These are phyloP conservation scores for Sequoia sempervirens DNA, from an alignment of 75 land plant genomes.

Conservation along the genomic window DNA sequence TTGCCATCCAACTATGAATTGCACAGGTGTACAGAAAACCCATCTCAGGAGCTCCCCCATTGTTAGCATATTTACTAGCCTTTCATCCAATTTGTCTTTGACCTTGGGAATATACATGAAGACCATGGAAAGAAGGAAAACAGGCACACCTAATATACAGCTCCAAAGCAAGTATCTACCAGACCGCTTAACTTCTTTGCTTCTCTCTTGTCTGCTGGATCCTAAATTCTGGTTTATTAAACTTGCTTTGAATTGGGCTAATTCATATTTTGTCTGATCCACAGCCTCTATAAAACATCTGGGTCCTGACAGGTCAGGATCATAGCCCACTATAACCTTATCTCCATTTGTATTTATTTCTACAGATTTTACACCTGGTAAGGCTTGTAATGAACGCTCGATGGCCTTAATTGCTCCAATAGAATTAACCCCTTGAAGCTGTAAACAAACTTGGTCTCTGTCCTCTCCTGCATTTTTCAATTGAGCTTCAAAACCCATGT, in stretches of 20 bases:
- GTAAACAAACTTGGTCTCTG: constrained; percentile 12
- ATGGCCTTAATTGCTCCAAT: constrained; percentile 15
- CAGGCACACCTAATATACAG: constrained; percentile 18
- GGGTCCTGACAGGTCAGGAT: constrained; percentile 33
- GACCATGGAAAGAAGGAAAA: constrained; percentile 33
- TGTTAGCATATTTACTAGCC: constrained; percentile 21
- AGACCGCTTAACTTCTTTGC: constrained; percentile 19
- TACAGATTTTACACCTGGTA: constrained; percentile 22
- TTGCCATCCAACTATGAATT: constrained; percentile 36
- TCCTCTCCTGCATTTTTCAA: constrained; percentile 16
- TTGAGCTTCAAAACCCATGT: constrained; percentile 26
- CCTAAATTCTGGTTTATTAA: constrained; percentile 19
- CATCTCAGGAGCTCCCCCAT: constrained; percentile 24
- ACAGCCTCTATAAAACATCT: constrained; percentile 20
- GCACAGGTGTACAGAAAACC: constrained; percentile 26
- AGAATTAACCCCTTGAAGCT: constrained; percentile 10
- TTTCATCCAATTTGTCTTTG: constrained; percentile 5
- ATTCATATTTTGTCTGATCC: constrained; percentile 14
- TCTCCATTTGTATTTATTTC: constrained; percentile 14
- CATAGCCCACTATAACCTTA: constrained; percentile 21
- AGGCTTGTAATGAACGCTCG: constrained; percentile 11
- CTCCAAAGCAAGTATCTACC: constrained; percentile 22
- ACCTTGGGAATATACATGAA: constrained; percentile 31
- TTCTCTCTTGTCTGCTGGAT: constrained; percentile 16
- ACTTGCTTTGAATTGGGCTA: constrained; percentile 17